Percentiles rank a stretch among this genome's conserved stretches.
These are phyloP conservation scores for Lachnellula suecica DNA, from an alignment of 2,329 filamentous ascomycete genomes.

Conservation along the genomic window DNA sequence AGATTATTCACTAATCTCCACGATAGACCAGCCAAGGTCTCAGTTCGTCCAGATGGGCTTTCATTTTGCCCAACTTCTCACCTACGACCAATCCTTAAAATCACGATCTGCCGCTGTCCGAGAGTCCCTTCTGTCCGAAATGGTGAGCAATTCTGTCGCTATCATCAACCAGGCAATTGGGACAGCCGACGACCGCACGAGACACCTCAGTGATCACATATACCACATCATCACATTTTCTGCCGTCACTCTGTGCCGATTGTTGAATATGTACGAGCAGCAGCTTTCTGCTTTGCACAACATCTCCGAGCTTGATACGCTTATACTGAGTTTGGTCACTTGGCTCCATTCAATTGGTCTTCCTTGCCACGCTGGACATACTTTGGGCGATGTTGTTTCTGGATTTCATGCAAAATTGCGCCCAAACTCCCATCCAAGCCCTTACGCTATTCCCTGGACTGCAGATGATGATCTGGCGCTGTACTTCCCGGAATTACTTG, in stretches of 20 bases:
- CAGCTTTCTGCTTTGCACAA: constrained; percentile 34
- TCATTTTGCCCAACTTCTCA: constrained; percentile 42
- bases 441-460: neutral
- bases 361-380: constrained; percentile 41
- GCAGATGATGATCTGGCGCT: constrained; percentile 19
- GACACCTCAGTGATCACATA: constrained; percentile 45
- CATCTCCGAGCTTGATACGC: constrained; percentile 33
- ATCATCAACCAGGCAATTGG: constrained; percentile 43
- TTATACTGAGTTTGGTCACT: constrained; percentile 35
- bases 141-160: constrained; percentile 39
- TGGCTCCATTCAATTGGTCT: constrained; percentile 42
- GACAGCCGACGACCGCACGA: constrained; percentile 42
- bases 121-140: constrained; percentile 39
- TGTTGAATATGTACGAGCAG: constrained; percentile 38
- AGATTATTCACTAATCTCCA: neutral
- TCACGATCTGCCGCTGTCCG: constrained; percentile 33
- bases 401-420: constrained; percentile 37
- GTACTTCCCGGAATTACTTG: constrained; percentile 35
- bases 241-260: constrained; percentile 37
- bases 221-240: constrained; percentile 48
- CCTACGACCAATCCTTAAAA: constrained; percentile 40
- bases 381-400: constrained; percentile 38
- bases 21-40: constrained; percentile 39
- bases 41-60: constrained; percentile 47
- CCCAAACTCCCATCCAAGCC: constrained; percentile 24